Percentiles rank a stretch among this genome's conserved stretches.
Evolutionary conservation across 1,139 yeast genomes (phyloP).

Genomic region (Kodamaea plutei): DNA sequence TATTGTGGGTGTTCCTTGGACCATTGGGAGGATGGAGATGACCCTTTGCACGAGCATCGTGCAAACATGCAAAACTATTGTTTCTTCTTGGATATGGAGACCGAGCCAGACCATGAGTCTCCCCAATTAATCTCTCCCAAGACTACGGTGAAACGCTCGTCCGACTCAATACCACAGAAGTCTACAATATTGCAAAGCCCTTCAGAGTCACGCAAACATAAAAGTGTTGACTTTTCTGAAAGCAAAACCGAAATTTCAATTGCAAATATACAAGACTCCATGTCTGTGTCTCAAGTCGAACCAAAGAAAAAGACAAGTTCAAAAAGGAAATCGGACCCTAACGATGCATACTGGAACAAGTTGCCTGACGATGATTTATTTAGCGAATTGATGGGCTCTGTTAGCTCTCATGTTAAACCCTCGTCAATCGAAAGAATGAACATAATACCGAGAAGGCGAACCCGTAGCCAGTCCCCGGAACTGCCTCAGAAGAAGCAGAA

Average conservation of each 20-base stretch:
- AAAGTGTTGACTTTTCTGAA: too few relatives aligned
- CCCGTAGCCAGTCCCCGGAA: background rate
- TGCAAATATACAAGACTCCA: slow-evolving; percentile 1
- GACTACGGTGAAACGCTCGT: too few relatives aligned
- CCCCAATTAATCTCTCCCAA: too few relatives aligned
- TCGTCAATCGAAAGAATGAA: background rate
- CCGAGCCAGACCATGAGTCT: too few relatives aligned
- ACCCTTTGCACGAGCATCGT: slow-evolving; percentile 54
- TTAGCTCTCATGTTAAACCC: slow-evolving; percentile 1
- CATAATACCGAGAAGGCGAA: slow-evolving; percentile 3
- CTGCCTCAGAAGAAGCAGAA: too few relatives aligned
- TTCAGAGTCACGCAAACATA: background rate
- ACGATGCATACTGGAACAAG: slow-evolving; percentile 24
- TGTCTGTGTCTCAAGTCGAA: background rate
- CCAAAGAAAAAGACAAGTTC: slow-evolving; percentile 1
- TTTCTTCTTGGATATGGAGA: slow-evolving; percentile 36
- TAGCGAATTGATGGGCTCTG: slow-evolving; percentile 20
- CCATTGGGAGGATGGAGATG: slow-evolving; percentile 70
- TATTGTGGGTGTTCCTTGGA: slow-evolving; percentile 68
- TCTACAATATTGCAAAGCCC: background rate
- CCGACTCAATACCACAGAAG: too few relatives aligned
- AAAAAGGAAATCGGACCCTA: slow-evolving; percentile 15
- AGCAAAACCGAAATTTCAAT: too few relatives aligned
- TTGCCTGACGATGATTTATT: slow-evolving; percentile 22
- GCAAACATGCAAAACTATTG: slow-evolving; percentile 44